Base-by-base conservation (phyloP, 257 asterid species). In the Perilla frutescens region DNA sequence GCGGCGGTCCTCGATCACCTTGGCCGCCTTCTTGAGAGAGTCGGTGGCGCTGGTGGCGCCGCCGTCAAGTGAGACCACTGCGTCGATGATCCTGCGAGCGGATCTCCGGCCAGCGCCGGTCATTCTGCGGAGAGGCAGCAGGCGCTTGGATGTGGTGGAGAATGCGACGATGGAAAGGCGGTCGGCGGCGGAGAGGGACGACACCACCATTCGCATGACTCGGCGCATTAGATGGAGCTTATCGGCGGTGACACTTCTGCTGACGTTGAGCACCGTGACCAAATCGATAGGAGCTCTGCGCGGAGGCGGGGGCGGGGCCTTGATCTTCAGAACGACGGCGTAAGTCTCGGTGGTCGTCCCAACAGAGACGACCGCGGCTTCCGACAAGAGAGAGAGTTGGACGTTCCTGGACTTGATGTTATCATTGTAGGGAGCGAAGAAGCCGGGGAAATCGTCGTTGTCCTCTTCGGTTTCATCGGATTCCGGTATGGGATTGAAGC, bases 1-100 rank as follows among this genome's bases (percentile, higher is more conserved):
- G 11, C 95, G 97, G 68, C 99, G 98, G 48, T 95, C 99, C 74
- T 95, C 97, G 5, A 95, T 82, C 10, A 95, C 97, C 79, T 95
- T 95, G 2, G 89, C 97, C 1, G 98, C 99, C 73, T 95, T 95
- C 68, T 90, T 95, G 0, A 95, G 71, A 1, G 99, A 89, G 70
- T 92, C 98, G 48, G 79, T 82, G 7, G 94, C 81, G 77, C 87
- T 86, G 11, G 87, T 55, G 50, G 85, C 84, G 31, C 83, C 83
- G 76, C 92, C 89, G 58, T 89, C 98, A 4, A 95, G 10, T 0
- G 93, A 69, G 1, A 86, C 88, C 4, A 89, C 74, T 0, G 96
- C 97, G 57, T 95, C 98, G 11, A 95, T 88, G n/a, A 95, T 90
- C 69, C 96, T 79, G 5, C 97, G 91, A 14, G 98, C 97, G 4